Conservation (phyloP, 495 filamentous ascomycete species). For the Lasiosphaeris hirsuta region DNA sequence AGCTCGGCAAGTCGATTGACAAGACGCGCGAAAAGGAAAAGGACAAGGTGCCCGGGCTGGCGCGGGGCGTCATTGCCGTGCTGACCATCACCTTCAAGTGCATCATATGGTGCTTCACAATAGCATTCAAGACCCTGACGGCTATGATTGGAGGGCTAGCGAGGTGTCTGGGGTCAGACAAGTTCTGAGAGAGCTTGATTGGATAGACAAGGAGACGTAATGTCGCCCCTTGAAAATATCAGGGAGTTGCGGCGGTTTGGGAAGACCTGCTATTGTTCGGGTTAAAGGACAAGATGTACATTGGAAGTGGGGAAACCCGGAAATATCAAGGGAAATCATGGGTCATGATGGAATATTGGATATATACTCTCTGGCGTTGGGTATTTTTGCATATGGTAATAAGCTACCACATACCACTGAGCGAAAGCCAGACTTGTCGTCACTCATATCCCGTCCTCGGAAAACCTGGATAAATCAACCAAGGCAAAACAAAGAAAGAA, state of each 20-base stretch:
- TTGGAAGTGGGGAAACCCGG: too few species aligned
- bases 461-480: conserved; percentile 7
- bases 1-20: conserved; percentile 34
- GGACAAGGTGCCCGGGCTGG: conserved; percentile 39
- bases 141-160: conserved; percentile 35
- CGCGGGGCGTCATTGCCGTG: conserved; percentile 38
- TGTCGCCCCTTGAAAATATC: too few species aligned
- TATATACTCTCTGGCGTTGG: background rate
- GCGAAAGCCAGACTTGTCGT: conserved; percentile 21
- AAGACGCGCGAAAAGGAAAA: conserved; percentile 32
- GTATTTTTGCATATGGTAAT: conserved; percentile 1
- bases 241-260: too few species aligned
- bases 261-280: too few species aligned
- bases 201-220: background rate
- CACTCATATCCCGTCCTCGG: conserved; percentile 2
- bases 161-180: conserved; percentile 39
- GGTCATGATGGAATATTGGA: background rate
- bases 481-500: conserved; percentile 12
- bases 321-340: too few species aligned
- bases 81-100: conserved; percentile 44
- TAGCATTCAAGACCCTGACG: conserved; percentile 43
- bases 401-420: background rate
- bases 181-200: conserved; percentile 25
- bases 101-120: conserved; percentile 43
- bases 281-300: too few species aligned